Conservation (phyloP, 305 asterid species). For the Andrographis paniculata region DNA sequence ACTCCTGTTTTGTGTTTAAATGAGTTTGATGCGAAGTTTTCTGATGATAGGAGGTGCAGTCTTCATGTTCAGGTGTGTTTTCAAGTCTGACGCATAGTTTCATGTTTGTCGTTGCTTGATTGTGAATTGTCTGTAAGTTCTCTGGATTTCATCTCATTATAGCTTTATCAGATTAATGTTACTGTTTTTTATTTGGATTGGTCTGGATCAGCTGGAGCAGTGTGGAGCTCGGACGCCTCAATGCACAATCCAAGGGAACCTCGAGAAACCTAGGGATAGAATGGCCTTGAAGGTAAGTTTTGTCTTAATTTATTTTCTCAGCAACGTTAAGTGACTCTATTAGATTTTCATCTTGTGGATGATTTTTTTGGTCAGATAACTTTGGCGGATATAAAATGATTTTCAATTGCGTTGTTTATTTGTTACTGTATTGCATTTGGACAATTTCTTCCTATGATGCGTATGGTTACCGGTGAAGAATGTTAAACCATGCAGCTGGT, state of each 20-base stretch:
- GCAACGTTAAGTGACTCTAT: no score
- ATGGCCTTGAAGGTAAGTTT: conserved; percentile 50
- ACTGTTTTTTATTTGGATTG: conserved; percentile 13
- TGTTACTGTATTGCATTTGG: background rate
- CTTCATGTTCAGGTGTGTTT: conserved; percentile 65
- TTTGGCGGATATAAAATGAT: background rate
- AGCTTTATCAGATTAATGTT: background rate
- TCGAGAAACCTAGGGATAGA: conserved; percentile 49
- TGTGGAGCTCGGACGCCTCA: conserved; percentile 78
- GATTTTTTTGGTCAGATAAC: background rate
- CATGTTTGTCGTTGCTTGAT: no score
- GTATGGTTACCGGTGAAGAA: background rate
- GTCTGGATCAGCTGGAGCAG: conserved; percentile 57
- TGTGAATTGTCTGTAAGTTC: no score
- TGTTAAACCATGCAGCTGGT: background rate
- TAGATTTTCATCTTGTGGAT: no score
- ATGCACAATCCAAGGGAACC: conserved; percentile 68
- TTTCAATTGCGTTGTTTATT: background rate
- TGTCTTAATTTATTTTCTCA: no score
- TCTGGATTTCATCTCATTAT: no score
- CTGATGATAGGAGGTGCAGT: conserved; percentile 43
- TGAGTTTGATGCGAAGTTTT: conserved; percentile 27
- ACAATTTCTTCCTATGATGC: background rate
- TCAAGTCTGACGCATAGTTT: no score
- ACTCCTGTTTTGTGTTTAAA: conserved; percentile 60